phyloP scores from a whole-genome alignment of 345 rosid genomes.

The Eucalyptus marginata region DNA sequence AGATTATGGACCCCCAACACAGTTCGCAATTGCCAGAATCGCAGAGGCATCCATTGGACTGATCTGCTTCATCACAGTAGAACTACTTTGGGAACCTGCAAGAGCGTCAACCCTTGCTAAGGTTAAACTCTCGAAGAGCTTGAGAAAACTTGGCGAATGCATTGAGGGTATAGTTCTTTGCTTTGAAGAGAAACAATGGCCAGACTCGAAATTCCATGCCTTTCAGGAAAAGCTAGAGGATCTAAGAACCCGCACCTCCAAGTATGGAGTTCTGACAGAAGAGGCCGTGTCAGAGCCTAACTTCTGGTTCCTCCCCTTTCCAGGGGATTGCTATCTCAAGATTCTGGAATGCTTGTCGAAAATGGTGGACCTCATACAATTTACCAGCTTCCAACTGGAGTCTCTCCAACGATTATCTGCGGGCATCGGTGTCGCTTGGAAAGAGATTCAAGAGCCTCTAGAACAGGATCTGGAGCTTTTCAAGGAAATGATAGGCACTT shows the following conservation, averaged over 20 bases:
- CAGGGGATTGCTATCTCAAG: constrained; percentile 17
- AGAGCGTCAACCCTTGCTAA: constrained; percentile 54
- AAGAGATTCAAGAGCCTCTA: constrained; percentile 7
- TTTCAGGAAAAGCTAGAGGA: constrained; percentile 16
- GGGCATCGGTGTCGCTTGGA: constrained; percentile 12
- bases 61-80: constrained; percentile 32
- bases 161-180: constrained; percentile 7
- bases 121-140: constrained; percentile 21
- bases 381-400: constrained; percentile 13
- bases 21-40: constrained; percentile 44
- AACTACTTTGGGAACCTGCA: constrained; percentile 29
- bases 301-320: constrained; percentile 39
- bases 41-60: constrained; percentile 53
- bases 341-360: constrained; percentile 26
- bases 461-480: constrained; percentile 26
- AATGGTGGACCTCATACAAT: constrained; percentile 29
- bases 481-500: constrained; percentile 15
- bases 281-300: constrained; percentile 52
- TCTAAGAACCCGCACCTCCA: constrained; percentile 13
- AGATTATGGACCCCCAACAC: constrained; percentile 34
- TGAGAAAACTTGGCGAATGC: constrained; percentile 11
- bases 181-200: constrained; percentile 4
- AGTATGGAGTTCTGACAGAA: constrained; percentile 16
- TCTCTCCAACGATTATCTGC: constrained; percentile 14
- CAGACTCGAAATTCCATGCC: constrained; percentile 1